Base-by-base conservation (phyloP, 306 rosid species). In the Corylus avellana region DNA sequence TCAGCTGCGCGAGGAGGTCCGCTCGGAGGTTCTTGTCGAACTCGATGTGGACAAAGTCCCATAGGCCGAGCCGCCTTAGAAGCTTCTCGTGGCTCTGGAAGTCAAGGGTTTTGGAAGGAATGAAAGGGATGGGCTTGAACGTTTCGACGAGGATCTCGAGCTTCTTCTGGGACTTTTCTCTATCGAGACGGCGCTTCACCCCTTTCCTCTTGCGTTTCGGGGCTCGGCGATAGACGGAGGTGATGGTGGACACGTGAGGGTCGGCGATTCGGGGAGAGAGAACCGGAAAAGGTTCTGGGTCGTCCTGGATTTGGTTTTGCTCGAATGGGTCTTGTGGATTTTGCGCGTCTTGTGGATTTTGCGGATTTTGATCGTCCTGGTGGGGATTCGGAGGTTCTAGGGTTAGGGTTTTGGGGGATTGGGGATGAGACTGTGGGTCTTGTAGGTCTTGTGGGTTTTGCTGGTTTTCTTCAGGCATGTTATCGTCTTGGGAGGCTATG, bases 1-100 rank as follows among this genome's bases (percentile, higher is more conserved):
- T 86, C 66, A 95, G 83, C 77, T 92, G 84, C 3, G 90, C 83
- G 8, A 95, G 74, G 14, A 95, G 95, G 78, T 92, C 98, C 0
- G 67, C 25, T 13, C 89, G 87, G 44, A 95, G 32, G n/a, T 0
- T 54, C 63, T 85, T 75, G 71, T 93, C 96, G 42, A 91, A 93
- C 67, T 95, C 90, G 22, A 85, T 59, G 37, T 90, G 92, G 20
- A 87, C 98, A 27, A 95, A 93, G 25, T 90, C 91, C 98, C 99
- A 95, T 54, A 95, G 71, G 64, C 97, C 97, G 1, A 95, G 69
- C 20, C 93, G 89, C 87, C 83, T 82, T 70, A 95, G 48, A 50
- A 95, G 97, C 62, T 84, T 74, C 87, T 88, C 80, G 72, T 91
- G 93, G 64, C 77, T 48, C 39, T 77, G 59, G 51, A 95, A 95